phyloP scores from a whole-genome alignment of 345 rosid species.

The Corymbia maculata region DNA sequence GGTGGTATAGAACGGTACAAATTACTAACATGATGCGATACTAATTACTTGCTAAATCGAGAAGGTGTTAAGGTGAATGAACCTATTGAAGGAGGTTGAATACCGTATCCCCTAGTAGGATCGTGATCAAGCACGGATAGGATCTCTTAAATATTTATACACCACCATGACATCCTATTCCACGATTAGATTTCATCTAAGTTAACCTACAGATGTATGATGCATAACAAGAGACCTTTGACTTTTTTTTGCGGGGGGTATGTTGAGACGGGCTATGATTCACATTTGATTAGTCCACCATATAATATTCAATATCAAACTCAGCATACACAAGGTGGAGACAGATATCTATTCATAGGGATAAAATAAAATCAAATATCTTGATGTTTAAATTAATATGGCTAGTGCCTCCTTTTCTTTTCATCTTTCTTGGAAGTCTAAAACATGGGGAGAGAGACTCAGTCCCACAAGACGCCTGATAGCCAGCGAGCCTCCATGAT shows the following conservation, averaged over 20 bases:
- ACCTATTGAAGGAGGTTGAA: neutral
- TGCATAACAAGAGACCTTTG: neutral
- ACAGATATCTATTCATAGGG: neutral
- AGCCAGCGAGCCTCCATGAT: neutral
- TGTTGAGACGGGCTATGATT: neutral
- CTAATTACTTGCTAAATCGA: neutral
- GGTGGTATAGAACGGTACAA: accelerated
- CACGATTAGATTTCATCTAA: neutral
- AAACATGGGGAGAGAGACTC: neutral
- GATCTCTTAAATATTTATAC: neutral
- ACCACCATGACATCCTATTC: neutral
- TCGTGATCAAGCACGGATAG: neutral
- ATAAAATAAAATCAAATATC: neutral
- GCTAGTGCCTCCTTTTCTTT: neutral
- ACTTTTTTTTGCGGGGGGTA: neutral
- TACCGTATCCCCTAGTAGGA: neutral
- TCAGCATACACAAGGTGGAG: neutral
- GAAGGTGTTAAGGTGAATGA: neutral
- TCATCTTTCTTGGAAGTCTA: neutral
- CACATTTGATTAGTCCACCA: neutral
- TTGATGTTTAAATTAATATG: neutral
- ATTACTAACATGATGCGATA: neutral
- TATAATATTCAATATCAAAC: neutral
- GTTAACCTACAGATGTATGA: neutral
- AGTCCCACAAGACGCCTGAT: neutral